A percentile compares a stretch with the other conserved stretches of the same genome.
Conservation (phyloP, 345 rosid genomes). For the Citrus glauca region DNA sequence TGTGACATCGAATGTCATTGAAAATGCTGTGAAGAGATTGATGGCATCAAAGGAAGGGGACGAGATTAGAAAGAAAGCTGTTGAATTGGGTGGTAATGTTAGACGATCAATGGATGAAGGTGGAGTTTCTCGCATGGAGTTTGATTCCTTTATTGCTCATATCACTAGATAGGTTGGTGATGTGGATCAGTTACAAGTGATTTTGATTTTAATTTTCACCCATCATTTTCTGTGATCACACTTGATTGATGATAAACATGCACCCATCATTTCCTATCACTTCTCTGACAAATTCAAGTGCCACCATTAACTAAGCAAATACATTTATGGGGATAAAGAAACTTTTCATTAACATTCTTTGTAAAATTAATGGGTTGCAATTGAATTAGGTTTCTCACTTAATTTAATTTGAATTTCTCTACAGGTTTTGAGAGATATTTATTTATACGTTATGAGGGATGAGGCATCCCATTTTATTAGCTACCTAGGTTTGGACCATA, state of each 20-base stretch:
- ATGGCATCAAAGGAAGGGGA: constrained; percentile 51
- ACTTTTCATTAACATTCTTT: no score
- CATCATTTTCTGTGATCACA: neutral
- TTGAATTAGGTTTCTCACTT: neutral
- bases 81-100: constrained; percentile 20
- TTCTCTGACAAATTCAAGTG: neutral
- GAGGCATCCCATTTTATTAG: neutral
- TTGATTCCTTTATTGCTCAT: constrained; percentile 47
- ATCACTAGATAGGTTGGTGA: constrained; percentile 21
- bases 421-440: no score
- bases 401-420: no score
- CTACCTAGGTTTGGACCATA: no score
- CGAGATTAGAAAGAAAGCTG: constrained; percentile 44
- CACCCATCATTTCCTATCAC: neutral
- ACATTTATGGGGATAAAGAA: no score
- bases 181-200: neutral
- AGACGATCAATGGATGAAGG: constrained; percentile 29
- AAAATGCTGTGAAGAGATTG: constrained; percentile 28
- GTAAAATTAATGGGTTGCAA: neutral
- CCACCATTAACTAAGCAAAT: neutral
- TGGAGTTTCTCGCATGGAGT: constrained; percentile 37
- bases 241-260: no score
- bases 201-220: neutral
- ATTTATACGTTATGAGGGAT: neutral
- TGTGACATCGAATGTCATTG: constrained; percentile 19